Conservation (phyloP, 805 yeast species). For the Starmerella potacharoeniae region DNA sequence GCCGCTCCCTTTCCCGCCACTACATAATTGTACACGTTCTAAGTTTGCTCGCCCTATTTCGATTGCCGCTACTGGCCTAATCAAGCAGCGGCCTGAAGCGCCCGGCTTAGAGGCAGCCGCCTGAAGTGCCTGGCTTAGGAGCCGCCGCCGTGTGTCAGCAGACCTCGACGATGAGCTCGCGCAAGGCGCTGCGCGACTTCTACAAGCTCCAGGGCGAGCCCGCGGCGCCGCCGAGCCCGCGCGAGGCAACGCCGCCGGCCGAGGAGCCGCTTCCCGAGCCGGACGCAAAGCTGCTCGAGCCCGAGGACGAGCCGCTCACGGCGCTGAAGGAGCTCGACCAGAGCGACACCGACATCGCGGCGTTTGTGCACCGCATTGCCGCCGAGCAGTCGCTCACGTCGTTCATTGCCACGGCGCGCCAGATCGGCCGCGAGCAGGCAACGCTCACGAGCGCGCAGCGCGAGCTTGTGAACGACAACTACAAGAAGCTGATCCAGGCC, state of each 20-base stretch:
- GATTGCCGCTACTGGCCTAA: too few relatives aligned
- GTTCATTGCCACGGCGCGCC: slow-evolving; percentile 23
- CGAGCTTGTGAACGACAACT: slow-evolving; percentile 32
- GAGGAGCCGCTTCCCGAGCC: not conserved
- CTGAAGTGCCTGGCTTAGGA: too few relatives aligned
- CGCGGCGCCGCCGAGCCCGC: not conserved
- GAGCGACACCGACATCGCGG: slow-evolving; percentile 17
- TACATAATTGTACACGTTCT: too few relatives aligned
- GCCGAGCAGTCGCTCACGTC: slow-evolving; percentile 19
- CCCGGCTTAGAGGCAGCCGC: not conserved
- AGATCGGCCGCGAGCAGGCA: slow-evolving; percentile 24
- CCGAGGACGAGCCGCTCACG: slow-evolving; percentile 15
- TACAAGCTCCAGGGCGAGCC: slow-evolving; percentile 26
- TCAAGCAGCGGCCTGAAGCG: too few relatives aligned
- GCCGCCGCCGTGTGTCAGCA: not conserved
- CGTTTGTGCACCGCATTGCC: slow-evolving; percentile 17
- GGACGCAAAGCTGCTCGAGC: not conserved
- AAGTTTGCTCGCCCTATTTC: too few relatives aligned
- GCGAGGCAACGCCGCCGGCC: not conserved
- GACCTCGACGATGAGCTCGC: slow-evolving; percentile 6
- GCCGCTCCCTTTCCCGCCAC: too few relatives aligned
- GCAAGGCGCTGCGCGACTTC: slow-evolving; percentile 30
- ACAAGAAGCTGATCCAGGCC: slow-evolving; percentile 29
- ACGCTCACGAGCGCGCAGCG: slow-evolving; percentile 31
- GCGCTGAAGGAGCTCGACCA: slow-evolving; percentile 21